Evolutionary conservation across 768 basidiomycete species (phyloP), one percentile per base, ranked within the genome.

Genomic region (Suillus alpinus): DNA sequence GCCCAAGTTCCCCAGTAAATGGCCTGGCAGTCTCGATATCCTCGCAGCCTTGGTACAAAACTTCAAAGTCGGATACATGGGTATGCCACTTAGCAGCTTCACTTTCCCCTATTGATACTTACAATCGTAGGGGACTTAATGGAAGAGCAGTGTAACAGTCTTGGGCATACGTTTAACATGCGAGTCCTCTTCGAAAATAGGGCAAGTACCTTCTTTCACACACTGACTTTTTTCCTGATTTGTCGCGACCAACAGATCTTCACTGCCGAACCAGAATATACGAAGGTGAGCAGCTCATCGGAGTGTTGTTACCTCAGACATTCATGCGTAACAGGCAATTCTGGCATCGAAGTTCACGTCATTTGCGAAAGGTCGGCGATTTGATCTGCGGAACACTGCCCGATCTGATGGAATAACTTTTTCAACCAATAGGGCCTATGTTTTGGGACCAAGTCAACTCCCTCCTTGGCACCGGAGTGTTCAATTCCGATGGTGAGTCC

Each of bases 11-110:
- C 61, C 67, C 31, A 81, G 80, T 0, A 78, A 70, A 43, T 73
- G 63, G 67, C 70, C 77, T 6, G 83, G 81, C 29, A 82, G 79
- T 61, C n/a, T 81, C 4, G 84, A 85, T 61, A 64, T 83, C 16
- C 66, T 84, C 29, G 62, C 64, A n/a, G 59, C 34, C 14, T 68
- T 83, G 73, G 69, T 76, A 56, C 63, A 73, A 55, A 75, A 77
- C 36, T 78, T 77, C 57, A 69, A 71, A 3, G 65, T 67, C 43
- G 85, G 84, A 1, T 85, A 86, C 69, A 76, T 77, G 20, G 82
- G 85, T 80, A 61, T 7, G 78, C 12, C 1, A 20, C 23, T 26
- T 43, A 4, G n/a, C 56, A 26, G 13, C 55, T 9, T 26, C 26
- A 14, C 14, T 37, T 26, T 55, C 36, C 13, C 8, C 36, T 62